Percentiles rank a stretch among this genome's conserved stretches.
Conservation (phyloP, 495 filamentous ascomycete genomes). For the Aspergillus hancockii region DNA sequence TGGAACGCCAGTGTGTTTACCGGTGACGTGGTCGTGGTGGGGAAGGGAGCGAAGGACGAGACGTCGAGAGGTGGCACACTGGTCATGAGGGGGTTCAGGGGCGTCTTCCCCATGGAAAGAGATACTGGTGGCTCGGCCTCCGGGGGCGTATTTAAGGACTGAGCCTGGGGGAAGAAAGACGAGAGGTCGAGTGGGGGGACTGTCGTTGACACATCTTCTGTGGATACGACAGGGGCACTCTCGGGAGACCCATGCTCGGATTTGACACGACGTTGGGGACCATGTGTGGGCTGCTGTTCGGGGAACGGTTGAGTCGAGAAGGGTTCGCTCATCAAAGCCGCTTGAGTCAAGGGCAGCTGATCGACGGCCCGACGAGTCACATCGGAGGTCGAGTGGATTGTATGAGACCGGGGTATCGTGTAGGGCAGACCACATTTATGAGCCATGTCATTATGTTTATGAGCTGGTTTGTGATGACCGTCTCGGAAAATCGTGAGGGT, state of each 20-base stretch:
- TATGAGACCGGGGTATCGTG: slow-evolving; percentile 72
- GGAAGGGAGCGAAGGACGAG: slow-evolving; percentile 37
- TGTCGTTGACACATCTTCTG: slow-evolving; percentile 60
- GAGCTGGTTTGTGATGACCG: slow-evolving; percentile 89
- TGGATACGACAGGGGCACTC: slow-evolving; percentile 52
- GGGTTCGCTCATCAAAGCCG: slow-evolving; percentile 40
- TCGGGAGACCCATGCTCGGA: slow-evolving; percentile 75
- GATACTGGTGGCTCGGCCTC: slow-evolving; percentile 29
- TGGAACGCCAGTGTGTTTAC: slow-evolving; percentile 45
- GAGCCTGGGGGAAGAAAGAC: slow-evolving; percentile 53
- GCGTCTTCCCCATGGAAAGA: slow-evolving; percentile 34
- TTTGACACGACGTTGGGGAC: slow-evolving; percentile 57
- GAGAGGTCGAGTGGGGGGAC: slow-evolving; percentile 67
- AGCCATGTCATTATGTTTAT: slow-evolving; percentile 83
- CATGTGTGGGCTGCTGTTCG: slow-evolving; percentile 40
- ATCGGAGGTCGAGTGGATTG: slow-evolving; percentile 61
- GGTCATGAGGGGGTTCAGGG: slow-evolving; percentile 41
- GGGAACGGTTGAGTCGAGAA: slow-evolving; percentile 35
- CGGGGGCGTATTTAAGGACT: slow-evolving; percentile 39
- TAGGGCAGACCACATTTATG: slow-evolving; percentile 83
- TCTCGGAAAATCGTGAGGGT: slow-evolving; percentile 84
- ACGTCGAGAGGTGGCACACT: slow-evolving; percentile 42
- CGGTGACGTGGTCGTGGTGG: slow-evolving; percentile 38
- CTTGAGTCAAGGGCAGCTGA: slow-evolving; percentile 56
- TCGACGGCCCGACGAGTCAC: slow-evolving; percentile 69